phyloP scores from a whole-genome alignment of 352 stramenopile species.

The Pythium aphanidermatum region DNA sequence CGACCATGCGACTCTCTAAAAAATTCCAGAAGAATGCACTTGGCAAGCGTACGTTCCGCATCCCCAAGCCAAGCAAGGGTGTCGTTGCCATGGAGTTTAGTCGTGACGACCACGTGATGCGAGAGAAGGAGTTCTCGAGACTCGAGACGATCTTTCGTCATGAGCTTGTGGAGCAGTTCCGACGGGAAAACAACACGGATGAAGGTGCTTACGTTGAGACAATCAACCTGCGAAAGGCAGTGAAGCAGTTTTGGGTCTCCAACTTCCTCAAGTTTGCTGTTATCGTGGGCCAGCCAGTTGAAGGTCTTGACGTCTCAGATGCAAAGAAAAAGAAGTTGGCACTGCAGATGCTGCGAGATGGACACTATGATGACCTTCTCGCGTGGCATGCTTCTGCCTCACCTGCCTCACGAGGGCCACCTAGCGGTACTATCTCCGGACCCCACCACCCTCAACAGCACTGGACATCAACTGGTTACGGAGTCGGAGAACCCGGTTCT shows the following conservation, averaged over 20 bases:
- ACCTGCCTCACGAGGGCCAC: too few species aligned
- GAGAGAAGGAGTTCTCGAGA: constrained; percentile 66
- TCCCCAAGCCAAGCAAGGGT: constrained; percentile 60
- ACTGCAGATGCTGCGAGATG: constrained; percentile 70
- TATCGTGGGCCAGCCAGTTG: constrained; percentile 62
- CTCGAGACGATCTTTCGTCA: constrained; percentile 72
- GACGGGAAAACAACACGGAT: constrained; percentile 78
- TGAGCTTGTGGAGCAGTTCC: constrained; percentile 76
- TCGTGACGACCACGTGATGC: constrained; percentile 46
- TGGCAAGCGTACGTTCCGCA: constrained; percentile 79
- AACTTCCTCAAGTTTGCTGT: constrained; percentile 85
- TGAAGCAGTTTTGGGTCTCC: constrained; percentile 82
- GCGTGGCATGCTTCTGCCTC: constrained; percentile 41
- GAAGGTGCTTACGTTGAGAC: constrained; percentile 68
- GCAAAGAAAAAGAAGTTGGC: constrained; percentile 80
- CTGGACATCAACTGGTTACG: constrained; percentile 13
- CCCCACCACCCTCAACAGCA: neutral
- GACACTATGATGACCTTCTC: constrained; percentile 69
- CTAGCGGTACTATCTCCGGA: too few species aligned
- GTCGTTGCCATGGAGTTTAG: constrained; percentile 70
- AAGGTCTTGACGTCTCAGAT: constrained; percentile 70
- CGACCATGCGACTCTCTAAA: constrained; percentile 85
- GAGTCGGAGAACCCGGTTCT: neutral
- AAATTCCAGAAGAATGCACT: constrained; percentile 89
- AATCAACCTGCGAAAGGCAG: constrained; percentile 59